Evolutionary conservation across 23 red algal species (phyloP), one percentile per base, ranked within the genome.

Genomic region (Agarophyton chilense): DNA sequence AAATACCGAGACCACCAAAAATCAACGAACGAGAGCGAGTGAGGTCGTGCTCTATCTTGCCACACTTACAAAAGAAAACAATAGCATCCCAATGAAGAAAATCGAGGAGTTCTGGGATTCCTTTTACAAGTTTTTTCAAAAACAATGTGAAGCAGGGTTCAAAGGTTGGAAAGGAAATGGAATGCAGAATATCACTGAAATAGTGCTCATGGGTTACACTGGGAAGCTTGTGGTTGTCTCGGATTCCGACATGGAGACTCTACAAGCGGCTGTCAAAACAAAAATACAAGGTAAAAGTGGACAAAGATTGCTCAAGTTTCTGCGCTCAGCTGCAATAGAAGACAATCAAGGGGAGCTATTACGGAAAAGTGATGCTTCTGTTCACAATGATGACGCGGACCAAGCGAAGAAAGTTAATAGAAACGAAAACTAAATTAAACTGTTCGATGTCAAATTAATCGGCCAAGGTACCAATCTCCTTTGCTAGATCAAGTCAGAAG

Each of bases 351-450:
- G 16, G 36, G 64, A 70, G 28, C 11, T 40, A 36, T 41, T 22
- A 40, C 32, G 18, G 21, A 42, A 70, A 21, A n/a, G n/a, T n/a
- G n/a, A n/a, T n/a, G 38, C 1, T 33, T 36, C 64, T 36, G 19
- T 42, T 21, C 34, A 26, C 38, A 7, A 70, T 31, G 56, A 62
- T 42, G 64, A 70, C 4, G 38, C 1, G 18, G 64, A 70, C n/a
- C 32, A 42, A 40, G 38, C 34, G 32, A 70, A 70, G 38, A 42
- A 70, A 42, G 32, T 42, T 42, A 42, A 33, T 18, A 70, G 64
- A 70, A 70, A 42, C 36, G 64, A 70, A 70, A 70, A 70, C 64
- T 70, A 36, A n/a, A 40, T 39, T 42, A 70, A 70, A 70, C n/a
- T 9, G 56, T 31, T 6, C 56, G 5, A 19, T 62, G n/a, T n/a